Percentiles rank a stretch among this genome's conserved stretches.
Conservation (phyloP, 2,329 filamentous ascomycete genomes). For the Penicillium italicum region DNA sequence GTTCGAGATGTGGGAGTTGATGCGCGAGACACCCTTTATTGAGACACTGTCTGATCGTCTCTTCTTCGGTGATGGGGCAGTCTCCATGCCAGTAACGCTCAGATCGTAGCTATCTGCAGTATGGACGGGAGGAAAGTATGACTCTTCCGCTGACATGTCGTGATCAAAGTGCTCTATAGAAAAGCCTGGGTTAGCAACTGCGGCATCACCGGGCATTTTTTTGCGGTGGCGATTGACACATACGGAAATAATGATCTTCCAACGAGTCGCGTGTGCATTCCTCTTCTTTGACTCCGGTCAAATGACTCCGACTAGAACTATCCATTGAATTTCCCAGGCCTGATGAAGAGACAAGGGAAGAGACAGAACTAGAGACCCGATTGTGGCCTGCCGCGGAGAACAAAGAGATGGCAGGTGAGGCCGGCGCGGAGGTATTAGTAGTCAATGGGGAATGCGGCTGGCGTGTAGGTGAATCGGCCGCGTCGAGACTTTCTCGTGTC, state of each 20-base stretch:
- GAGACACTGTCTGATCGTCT: conserved; percentile 49
- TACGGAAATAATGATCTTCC: conserved; percentile 69
- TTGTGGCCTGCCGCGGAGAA: conserved; percentile 40
- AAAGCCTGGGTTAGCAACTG: conserved; percentile 4
- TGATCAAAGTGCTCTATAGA: conserved; percentile 38
- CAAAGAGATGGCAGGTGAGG: conserved; percentile 40
- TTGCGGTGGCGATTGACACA: conserved; percentile 38
- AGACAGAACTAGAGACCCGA: conserved; percentile 63
- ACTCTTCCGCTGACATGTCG: conserved; percentile 29
- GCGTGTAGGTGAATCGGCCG: conserved; percentile 18
- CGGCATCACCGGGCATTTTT: neutral
- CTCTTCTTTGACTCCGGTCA: conserved; percentile 84
- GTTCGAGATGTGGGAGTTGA: conserved; percentile 67
- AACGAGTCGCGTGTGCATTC: conserved; percentile 63
- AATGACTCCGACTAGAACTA: conserved; percentile 56
- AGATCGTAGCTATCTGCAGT: conserved; percentile 41
- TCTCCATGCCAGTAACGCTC: conserved; percentile 63
- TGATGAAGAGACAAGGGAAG: conserved; percentile 65
- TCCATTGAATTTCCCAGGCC: conserved; percentile 51
- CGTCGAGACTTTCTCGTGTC: conserved; percentile 30
- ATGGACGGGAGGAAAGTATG: conserved; percentile 30
- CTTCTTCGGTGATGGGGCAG: conserved; percentile 53
- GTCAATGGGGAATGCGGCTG: conserved; percentile 33
- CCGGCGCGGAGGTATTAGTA: conserved; percentile 36
- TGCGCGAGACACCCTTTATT: conserved; percentile 59